These are phyloP conservation scores for Niveomyces coronatus DNA, from an alignment of 2,329 filamentous ascomycete genomes.

Conservation along the genomic window DNA sequence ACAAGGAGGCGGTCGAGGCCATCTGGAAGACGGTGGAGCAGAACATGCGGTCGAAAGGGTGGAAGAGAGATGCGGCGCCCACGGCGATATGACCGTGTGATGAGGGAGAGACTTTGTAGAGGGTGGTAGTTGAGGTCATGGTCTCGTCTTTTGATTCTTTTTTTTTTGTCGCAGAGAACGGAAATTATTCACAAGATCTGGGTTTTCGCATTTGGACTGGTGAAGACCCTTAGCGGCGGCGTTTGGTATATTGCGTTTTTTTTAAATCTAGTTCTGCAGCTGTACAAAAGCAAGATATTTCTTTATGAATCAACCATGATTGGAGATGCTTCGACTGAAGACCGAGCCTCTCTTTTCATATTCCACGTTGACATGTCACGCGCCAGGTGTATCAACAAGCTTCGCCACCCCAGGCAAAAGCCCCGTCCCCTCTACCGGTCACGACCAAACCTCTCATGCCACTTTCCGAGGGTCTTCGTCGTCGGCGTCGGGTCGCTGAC, in stretches of 20 bases:
- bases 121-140: too few species aligned
- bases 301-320: too few species aligned
- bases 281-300: not conserved
- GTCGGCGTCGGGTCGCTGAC: constrained; percentile 15
- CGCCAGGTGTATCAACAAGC: too few species aligned
- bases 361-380: too few species aligned
- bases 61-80: constrained; percentile 62
- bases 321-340: too few species aligned
- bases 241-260: not conserved
- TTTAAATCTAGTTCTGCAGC: not conserved
- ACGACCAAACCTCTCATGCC: constrained; percentile 50
- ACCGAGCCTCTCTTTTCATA: too few species aligned
- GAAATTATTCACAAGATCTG: not conserved
- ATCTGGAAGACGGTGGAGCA: constrained; percentile 87
- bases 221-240: constrained; percentile 8
- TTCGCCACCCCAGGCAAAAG: too few species aligned
- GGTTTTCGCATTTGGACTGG: constrained; percentile 7
- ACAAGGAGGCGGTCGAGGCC: constrained; percentile 83
- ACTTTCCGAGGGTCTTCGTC: constrained; percentile 36
- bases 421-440: too few species aligned
- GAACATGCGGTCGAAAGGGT: constrained; percentile 78
- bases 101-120: too few species aligned
- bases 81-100: constrained; percentile 30
- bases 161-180: too few species aligned
- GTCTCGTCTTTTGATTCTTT: too few species aligned